Evolutionary conservation across 305 asterid genomes (phyloP), one percentile per base, ranked within the genome.

Genomic region (Nicotiana rustica): DNA sequence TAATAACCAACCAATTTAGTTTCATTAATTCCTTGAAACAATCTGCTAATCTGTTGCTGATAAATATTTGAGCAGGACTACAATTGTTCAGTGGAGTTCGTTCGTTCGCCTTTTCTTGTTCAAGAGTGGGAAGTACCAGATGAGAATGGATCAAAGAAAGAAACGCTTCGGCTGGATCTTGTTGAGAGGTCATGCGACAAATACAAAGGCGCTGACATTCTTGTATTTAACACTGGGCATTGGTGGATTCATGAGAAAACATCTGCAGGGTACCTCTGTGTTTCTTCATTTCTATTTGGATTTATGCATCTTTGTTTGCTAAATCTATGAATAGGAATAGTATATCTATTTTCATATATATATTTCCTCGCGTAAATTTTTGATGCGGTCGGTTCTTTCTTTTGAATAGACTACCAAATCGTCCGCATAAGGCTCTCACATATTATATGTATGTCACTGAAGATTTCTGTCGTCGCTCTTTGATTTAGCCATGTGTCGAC

Each of bases 241-340:
- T 95, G 98, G 97, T 95, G 98, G 97, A 95, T 97, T 86, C 98
- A 95, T 62, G 98, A 95, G 85, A 95, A 95, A 87, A 95, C 97
- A 36, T 91, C 98, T 61, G 89, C 86, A 52, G 99, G 99, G 92
- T 86, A 15, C 7, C 9, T 29, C 4, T 10, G 17, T n/a, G 19
- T n/a, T 33, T 62, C 25, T 68, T 4, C 57, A 49, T 49, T 49
- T 49, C 15, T 10, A 49, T 49, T 10, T 49, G 57, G 15, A 10
- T 52, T 52, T 52, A 13, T 12, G 59, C 59, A 52, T 52, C n/a
- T 52, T 17, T 3, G 0, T 41, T 41, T 52, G 59, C 59, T 52
- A 4, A 52, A 8, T 7, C 10, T 6, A 41, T 41, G 47, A 41
- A 6, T 38, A 38, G 10, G 10, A 41, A 6, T 6, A 41, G 47